A percentile compares a stretch with the other conserved stretches of the same genome.
Conservation (phyloP, 2,329 filamentous ascomycete species). For the Penicillium expansum region DNA sequence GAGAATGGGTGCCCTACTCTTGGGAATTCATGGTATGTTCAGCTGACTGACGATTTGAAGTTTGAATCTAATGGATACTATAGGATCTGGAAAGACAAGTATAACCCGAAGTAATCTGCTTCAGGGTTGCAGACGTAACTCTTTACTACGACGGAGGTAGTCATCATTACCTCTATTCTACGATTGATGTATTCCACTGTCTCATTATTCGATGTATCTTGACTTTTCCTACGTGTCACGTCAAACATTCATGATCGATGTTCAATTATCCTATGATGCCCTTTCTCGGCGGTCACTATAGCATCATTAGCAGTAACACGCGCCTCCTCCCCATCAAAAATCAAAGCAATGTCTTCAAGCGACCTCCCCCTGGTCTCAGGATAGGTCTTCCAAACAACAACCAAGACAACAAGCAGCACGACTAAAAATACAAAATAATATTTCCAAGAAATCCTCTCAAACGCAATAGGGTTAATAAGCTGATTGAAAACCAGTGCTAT, state of each 20-base stretch:
- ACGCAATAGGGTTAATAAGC: conserved; percentile 5
- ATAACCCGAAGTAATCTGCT: conserved; percentile 50
- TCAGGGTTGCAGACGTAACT: neutral
- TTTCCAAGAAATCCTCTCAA: conserved; percentile 5
- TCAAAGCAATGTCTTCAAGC: conserved; percentile 1
- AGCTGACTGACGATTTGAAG: conserved; percentile 8
- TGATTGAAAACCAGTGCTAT: conserved; percentile 1
- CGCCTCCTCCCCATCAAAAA: neutral
- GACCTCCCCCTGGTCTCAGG: conserved; percentile 4
- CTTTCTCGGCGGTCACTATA: neutral
- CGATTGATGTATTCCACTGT: neutral
- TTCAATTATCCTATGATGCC: neutral
- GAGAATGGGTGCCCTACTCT: conserved; percentile 83
- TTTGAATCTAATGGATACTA: conserved; percentile 16
- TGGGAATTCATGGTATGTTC: conserved; percentile 88
- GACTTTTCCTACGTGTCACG: neutral
- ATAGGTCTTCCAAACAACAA: conserved; percentile 4
- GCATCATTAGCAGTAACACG: neutral
- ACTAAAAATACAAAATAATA: conserved; percentile 4
- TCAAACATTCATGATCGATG: neutral
- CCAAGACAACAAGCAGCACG: neutral
- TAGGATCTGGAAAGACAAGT: conserved; percentile 99
- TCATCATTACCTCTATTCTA: neutral
- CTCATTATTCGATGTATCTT: neutral
- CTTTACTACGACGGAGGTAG: neutral